phyloP scores from a whole-genome alignment of 139 green algal species.

The Chlamydomonas asymmetrica region DNA sequence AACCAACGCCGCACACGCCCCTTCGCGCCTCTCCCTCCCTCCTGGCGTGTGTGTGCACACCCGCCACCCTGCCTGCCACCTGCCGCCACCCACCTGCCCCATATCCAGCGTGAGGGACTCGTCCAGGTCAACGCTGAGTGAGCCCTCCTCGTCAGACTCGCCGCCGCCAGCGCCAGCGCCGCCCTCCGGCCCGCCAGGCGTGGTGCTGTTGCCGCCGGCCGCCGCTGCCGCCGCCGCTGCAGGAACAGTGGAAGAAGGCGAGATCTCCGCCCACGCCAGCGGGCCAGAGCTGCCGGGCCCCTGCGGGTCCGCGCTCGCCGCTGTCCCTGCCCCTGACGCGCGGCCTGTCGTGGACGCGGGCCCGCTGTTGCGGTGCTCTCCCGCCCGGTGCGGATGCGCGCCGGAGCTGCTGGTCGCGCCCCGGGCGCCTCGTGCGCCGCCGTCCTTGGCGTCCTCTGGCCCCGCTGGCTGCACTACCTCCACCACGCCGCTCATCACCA shows the following conservation, averaged over 20 bases:
- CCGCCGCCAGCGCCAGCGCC: neutral
- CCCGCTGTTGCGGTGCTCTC: too few relatives aligned
- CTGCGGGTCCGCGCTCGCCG: neutral
- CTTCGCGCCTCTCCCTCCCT: too few relatives aligned
- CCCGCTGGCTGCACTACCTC: slow-evolving; percentile 50
- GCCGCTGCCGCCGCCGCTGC: neutral
- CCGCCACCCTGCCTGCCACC: too few relatives aligned
- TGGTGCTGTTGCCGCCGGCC: neutral
- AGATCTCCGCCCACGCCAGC: neutral
- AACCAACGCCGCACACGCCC: too few relatives aligned
- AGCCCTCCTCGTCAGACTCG: slow-evolving; percentile 27
- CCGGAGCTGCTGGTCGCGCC: too few relatives aligned
- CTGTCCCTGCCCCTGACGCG: neutral
- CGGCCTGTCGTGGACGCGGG: neutral
- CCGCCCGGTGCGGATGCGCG: neutral
- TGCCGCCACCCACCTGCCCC: too few relatives aligned
- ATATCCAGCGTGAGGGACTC: slow-evolving; percentile 54
- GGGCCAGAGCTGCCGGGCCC: neutral
- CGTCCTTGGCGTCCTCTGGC: neutral
- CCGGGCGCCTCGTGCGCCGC: too few relatives aligned
- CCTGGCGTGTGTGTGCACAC: too few relatives aligned
- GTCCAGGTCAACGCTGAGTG: slow-evolving; percentile 55
- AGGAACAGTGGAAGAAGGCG: neutral
- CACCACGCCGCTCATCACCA: slow-evolving; percentile 59
- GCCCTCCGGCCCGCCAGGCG: too few relatives aligned